Evolutionary conservation across 768 basidiomycete species (phyloP), one percentile per base, ranked within the genome.

Genomic region (Calocera viscosa): DNA sequence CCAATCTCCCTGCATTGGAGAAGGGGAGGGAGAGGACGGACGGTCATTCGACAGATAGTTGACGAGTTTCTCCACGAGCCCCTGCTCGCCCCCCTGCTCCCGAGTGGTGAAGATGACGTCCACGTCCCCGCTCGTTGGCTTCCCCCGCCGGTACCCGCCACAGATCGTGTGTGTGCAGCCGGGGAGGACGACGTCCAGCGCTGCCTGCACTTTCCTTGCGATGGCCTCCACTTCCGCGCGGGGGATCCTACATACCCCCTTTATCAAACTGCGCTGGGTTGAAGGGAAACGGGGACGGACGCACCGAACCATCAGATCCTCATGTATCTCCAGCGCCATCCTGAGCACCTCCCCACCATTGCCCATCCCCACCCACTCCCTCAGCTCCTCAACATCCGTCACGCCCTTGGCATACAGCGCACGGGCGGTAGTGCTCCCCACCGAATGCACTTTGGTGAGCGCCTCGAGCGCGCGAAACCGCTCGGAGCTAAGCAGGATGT

Each of bases 91-190:
- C n/a, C 64, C 64, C 24, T 41, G 64, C 28, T 64, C 64, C 33
- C 24, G 64, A 26, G 34, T 11, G 38, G 86, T 89, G 73, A 95
- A 88, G 1, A 96, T 84, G 66, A 97, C 88, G 72, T 97, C 94
- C 33, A 93, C 86, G 73, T 96, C 94, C 71, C 88, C 90, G 72
- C 88, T 90, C 68, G 84, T 76, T 1, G 77, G 72, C 74, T 95
- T 95, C 1, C 94, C 94, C 66, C 94, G 79, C 32, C 94, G 84
- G 76, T 94, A 91, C 91, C 93, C 89, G 72, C 93, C 94, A 40
- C 83, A 88, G 41, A 96, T 83, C 2, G 87, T 90, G 70, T 84
- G 85, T 22, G 82, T 75, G 71, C 86, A 93, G 0, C 89, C 91
- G 1, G 81, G 78, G 64, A 86, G 80, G 10, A 95, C 73, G 12